These are phyloP conservation scores for Monosporozyma unispora DNA, from an alignment of 805 yeast genomes.

Conservation along the genomic window DNA sequence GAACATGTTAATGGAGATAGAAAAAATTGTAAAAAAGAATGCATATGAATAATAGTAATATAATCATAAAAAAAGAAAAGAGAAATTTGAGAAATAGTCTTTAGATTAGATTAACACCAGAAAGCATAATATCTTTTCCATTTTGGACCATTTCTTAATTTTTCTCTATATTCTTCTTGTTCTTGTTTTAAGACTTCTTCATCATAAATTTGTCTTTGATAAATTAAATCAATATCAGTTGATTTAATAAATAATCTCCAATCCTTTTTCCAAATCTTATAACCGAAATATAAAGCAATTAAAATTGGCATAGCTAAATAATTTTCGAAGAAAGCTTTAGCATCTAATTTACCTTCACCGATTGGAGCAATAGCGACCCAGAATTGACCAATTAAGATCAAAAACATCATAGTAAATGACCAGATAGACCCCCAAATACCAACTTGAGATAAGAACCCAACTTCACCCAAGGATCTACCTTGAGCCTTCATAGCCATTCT, in stretches of 20 bases:
- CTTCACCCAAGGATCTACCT: conserved; percentile 41
- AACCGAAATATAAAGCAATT: conserved; percentile 35
- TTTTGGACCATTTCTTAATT: conserved; percentile 22
- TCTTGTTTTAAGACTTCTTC: conserved; percentile 29
- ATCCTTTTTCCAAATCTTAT: conserved; percentile 39
- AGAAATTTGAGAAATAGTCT: neutral
- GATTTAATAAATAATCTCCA: conserved; percentile 31
- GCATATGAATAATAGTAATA: conserved; percentile 1
- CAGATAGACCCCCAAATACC: conserved; percentile 47
- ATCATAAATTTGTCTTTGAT: conserved; percentile 27
- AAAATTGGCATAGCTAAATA: conserved; percentile 42
- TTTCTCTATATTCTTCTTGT: conserved; percentile 24
- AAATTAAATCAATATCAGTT: conserved; percentile 25
- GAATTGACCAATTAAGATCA: conserved; percentile 51
- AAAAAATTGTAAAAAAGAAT: neutral
- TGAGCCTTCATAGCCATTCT: conserved; percentile 49
- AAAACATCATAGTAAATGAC: conserved; percentile 40
- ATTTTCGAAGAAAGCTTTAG: conserved; percentile 36
- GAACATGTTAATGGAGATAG: neutral
- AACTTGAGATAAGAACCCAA: conserved; percentile 44
- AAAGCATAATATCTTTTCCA: conserved; percentile 23
- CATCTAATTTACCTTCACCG: conserved; percentile 28
- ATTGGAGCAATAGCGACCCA: conserved; percentile 60
- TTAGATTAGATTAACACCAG: conserved; percentile 23
- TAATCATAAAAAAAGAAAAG: neutral